Conservation (phyloP, 331 rosid species). For the Rhamnella rubrinervis region DNA sequence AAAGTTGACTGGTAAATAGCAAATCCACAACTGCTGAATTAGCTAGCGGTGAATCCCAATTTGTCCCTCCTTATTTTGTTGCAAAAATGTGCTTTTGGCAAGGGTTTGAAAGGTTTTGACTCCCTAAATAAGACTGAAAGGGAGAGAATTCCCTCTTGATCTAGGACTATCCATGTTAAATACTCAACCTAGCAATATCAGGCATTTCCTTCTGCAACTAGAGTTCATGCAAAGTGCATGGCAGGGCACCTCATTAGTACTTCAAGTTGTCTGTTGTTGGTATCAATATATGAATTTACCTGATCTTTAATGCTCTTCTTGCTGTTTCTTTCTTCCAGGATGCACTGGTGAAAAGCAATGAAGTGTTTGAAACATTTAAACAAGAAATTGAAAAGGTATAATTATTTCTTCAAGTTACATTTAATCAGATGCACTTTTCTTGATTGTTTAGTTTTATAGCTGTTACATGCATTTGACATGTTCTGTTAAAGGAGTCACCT, state of each 20-base stretch:
- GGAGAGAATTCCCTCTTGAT: not conserved
- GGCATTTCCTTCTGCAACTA: not conserved
- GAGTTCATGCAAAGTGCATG: not conserved
- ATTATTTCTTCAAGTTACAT: conserved; percentile 17
- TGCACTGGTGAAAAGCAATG: conserved; percentile 82
- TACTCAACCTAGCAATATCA: conserved; percentile 6
- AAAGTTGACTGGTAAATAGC: not conserved
- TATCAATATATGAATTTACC: not conserved
- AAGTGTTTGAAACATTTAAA: conserved; percentile 89
- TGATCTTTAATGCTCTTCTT: not conserved
- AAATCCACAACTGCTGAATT: too few relatives aligned
- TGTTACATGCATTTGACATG: conserved; percentile 5
- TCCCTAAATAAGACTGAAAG: not conserved
- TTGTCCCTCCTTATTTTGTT: not conserved
- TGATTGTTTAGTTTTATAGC: conserved; percentile 2
- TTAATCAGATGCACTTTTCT: conserved; percentile 11
- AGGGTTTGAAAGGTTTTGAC: not conserved
- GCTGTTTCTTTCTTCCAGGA: conserved; percentile 53
- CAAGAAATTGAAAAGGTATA: conserved; percentile 87
- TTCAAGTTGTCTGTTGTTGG: not conserved
- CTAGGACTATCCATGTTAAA: not conserved
- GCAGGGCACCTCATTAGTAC: not conserved
- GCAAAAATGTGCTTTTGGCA: not conserved
- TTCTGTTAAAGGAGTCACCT: conserved; percentile 14
- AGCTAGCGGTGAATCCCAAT: not conserved